phyloP scores from a whole-genome alignment of 225 moss, liverwort and hornwort genomes.

The Marchantia paleacea region DNA sequence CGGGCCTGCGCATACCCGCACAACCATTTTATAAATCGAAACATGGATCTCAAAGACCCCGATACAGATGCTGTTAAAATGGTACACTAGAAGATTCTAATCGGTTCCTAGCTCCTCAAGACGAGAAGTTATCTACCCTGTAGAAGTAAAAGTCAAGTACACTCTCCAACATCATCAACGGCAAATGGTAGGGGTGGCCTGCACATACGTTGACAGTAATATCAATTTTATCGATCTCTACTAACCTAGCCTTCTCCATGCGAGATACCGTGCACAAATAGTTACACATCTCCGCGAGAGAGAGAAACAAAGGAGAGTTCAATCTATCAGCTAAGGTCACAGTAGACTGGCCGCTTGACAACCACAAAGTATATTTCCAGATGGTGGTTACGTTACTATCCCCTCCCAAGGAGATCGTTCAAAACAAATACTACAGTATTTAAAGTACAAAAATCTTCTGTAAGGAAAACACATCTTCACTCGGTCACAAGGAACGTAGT shows the following conservation, averaged over 20 bases:
- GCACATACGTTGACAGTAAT: constrained; percentile 2
- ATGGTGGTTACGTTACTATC: not conserved
- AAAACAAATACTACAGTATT: not conserved
- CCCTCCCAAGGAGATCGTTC: not conserved
- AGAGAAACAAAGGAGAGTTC: not conserved
- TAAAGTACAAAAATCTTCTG: not conserved
- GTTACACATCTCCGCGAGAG: not conserved
- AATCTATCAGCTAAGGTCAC: not conserved
- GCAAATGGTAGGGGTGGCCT: not conserved
- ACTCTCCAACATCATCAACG: not conserved
- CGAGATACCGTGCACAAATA: not conserved
- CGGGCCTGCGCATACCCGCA: not conserved
- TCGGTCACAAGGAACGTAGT: not conserved
- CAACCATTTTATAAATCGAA: not conserved
- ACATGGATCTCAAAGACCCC: not conserved
- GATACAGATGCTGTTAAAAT: not conserved
- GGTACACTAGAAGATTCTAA: not conserved
- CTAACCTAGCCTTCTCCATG: not conserved
- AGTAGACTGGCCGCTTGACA: not conserved
- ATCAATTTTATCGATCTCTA: not conserved
- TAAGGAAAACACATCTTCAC: not conserved
- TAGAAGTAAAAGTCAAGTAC: not conserved
- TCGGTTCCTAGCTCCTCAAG: not conserved
- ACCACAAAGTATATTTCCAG: not conserved
- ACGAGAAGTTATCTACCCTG: not conserved